Evolutionary conservation across 352 stramenopile species (phyloP).

Genomic region (Globisporangium megalacanthum): DNA sequence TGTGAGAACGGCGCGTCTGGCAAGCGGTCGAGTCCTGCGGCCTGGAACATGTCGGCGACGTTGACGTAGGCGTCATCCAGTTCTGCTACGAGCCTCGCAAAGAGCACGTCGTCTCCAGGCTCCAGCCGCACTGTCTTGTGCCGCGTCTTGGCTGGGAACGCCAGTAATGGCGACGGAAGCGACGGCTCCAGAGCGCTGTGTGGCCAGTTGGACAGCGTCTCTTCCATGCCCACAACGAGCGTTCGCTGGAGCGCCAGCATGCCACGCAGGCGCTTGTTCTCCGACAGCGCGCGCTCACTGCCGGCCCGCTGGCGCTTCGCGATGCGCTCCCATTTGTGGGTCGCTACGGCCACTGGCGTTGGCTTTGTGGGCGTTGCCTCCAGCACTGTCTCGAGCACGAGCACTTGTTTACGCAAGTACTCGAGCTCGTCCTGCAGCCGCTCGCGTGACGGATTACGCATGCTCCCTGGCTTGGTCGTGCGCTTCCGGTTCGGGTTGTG

Average conservation of each 20-base stretch:
- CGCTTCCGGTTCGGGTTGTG: constrained; percentile 1
- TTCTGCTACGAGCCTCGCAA: constrained; percentile 11
- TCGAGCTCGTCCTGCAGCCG: constrained; percentile 18
- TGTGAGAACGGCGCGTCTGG: background rate
- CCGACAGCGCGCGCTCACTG: background rate
- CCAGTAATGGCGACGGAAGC: background rate
- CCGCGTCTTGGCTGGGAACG: background rate
- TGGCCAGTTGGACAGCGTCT: constrained; percentile 8
- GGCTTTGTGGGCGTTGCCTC: background rate
- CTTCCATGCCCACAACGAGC: constrained; percentile 5
- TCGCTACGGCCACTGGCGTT: background rate
- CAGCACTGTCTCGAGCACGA: constrained; percentile 18
- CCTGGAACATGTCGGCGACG: background rate
- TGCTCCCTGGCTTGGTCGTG: constrained; percentile 4
- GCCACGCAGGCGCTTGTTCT: constrained; percentile 10
- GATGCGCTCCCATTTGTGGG: constrained; percentile 7
- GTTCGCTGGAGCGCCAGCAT: constrained; percentile 9
- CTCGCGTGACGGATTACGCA: constrained; percentile 16
- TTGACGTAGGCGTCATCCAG: constrained; percentile 5
- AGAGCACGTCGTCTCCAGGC: constrained; percentile 8
- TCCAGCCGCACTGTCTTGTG: constrained; percentile 6
- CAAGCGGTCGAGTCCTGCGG: background rate
- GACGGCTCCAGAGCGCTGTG: background rate
- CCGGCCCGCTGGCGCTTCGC: constrained; percentile 8
- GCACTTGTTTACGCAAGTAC: constrained; percentile 16